These are phyloP conservation scores for Pseudisothecium myosuroides DNA, from an alignment of 225 moss, liverwort and hornwort genomes.

Conservation along the genomic window DNA sequence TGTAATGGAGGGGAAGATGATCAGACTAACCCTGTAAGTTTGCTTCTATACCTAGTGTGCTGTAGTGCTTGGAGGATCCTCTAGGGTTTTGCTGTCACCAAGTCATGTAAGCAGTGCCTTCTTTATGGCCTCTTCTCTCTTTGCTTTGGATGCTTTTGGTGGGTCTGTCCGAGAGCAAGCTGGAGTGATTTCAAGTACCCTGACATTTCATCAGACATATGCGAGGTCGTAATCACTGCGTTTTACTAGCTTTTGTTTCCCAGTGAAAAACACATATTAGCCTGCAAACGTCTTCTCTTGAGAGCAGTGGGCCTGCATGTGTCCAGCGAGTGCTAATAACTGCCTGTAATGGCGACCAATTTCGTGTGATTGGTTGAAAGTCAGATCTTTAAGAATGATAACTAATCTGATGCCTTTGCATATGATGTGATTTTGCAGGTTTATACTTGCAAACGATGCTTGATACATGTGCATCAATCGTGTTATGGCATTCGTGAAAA, in stretches of 20 bases:
- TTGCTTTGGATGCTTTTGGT: not conserved
- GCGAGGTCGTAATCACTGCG: not conserved
- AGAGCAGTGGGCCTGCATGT: not conserved
- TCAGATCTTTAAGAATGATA: not conserved
- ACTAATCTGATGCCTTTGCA: not conserved
- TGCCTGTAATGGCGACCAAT: not conserved
- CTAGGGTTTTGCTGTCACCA: not conserved
- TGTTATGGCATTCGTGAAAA: constrained; percentile 61
- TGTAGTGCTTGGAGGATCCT: not conserved
- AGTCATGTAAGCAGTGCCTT: not conserved
- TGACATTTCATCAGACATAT: not conserved
- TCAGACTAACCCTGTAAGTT: constrained; percentile 44
- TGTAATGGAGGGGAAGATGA: constrained; percentile 73
- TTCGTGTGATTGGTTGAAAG: not conserved
- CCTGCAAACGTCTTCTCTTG: not conserved
- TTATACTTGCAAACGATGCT: constrained; percentile 50
- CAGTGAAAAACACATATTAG: not conserved
- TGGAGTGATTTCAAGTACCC: not conserved
- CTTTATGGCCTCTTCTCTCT: not conserved
- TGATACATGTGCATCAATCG: constrained; percentile 63
- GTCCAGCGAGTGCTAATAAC: not conserved
- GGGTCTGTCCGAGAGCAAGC: not conserved
- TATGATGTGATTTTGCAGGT: constrained; percentile 26
- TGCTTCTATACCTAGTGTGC: not conserved
- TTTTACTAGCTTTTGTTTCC: not conserved